phyloP scores from a whole-genome alignment of 2,329 filamentous ascomycete genomes.

The Paradendryphiella salina region DNA sequence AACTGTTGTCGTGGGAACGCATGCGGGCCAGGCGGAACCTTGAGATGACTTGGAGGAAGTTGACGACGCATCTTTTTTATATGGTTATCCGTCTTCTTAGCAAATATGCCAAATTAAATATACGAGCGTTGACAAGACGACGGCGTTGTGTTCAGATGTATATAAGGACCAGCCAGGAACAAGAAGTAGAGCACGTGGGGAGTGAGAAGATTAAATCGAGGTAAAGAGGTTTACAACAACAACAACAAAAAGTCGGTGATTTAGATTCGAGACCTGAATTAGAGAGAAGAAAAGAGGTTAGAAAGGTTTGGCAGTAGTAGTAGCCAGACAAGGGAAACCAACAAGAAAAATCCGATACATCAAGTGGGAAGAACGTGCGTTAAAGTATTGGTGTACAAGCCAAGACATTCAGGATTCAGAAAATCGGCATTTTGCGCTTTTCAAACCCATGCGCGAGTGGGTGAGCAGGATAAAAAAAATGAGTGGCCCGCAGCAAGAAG shows the following conservation, averaged over 20 bases:
- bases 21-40: conserved; percentile 37
- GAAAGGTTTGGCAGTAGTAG: conserved; percentile 6
- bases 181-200: conserved; percentile 6
- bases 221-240: not conserved
- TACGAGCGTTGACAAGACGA: conserved; percentile 16
- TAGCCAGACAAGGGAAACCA: conserved; percentile 9
- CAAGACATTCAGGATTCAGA: conserved; percentile 18
- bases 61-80: conserved; percentile 38
- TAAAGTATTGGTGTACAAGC: conserved; percentile 40
- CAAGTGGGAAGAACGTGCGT: conserved; percentile 36
- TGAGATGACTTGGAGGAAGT: conserved; percentile 41
- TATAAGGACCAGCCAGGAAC: conserved; percentile 26
- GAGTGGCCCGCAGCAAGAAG: not conserved
- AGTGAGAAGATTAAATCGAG: conserved; percentile 22
- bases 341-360: conserved; percentile 11
- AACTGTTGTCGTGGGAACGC: conserved; percentile 36
- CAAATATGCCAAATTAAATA: conserved; percentile 23
- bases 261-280: not conserved
- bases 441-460: not conserved
- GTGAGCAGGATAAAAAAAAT: not conserved
- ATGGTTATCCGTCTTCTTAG: not conserved
- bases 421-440: conserved; percentile 1
- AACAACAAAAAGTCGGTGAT: not conserved
- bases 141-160: not conserved
- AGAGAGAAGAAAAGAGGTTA: conserved; percentile 2